A percentile compares a stretch with the other conserved stretches of the same genome.
Evolutionary conservation across 176 grass and related monocot genomes (phyloP).

Genomic region (Cenchrus fungigraminus): DNA sequence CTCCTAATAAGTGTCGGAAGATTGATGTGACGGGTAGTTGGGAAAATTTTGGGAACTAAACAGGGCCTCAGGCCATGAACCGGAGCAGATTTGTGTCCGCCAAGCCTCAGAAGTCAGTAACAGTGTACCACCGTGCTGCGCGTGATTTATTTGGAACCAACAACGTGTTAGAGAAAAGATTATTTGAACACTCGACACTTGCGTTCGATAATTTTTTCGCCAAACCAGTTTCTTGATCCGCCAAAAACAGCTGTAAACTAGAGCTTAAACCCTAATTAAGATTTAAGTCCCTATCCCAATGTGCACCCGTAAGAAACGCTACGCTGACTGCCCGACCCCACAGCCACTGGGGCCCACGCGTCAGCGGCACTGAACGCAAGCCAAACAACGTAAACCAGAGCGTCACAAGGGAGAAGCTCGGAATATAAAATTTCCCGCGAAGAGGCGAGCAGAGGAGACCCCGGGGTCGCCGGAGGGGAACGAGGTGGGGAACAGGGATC

Average conservation of each 20-base stretch:
- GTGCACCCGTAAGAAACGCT: not conserved
- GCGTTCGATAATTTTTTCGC: not conserved
- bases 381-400: not conserved
- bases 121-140: not conserved
- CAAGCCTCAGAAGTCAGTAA: not conserved
- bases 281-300: not conserved
- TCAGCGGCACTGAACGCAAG: not conserved
- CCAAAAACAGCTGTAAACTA: not conserved
- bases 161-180: not conserved
- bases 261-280: not conserved
- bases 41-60: too few relatives aligned
- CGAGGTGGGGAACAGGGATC: not conserved
- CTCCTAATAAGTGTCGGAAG: too few relatives aligned
- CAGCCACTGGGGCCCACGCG: not conserved
- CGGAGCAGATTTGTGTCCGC: not conserved
- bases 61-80: too few relatives aligned
- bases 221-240: not conserved
- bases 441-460: not conserved
- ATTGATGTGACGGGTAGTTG: too few relatives aligned
- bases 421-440: constrained; percentile 59
- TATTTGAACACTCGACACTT: not conserved
- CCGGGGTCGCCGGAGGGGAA: constrained; percentile 21
- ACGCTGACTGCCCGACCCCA: not conserved
- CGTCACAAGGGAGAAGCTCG: not conserved
- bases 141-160: not conserved